Evolutionary conservation across 2,329 filamentous ascomycete genomes (phyloP).

Genomic region (Truncatella angustata): DNA sequence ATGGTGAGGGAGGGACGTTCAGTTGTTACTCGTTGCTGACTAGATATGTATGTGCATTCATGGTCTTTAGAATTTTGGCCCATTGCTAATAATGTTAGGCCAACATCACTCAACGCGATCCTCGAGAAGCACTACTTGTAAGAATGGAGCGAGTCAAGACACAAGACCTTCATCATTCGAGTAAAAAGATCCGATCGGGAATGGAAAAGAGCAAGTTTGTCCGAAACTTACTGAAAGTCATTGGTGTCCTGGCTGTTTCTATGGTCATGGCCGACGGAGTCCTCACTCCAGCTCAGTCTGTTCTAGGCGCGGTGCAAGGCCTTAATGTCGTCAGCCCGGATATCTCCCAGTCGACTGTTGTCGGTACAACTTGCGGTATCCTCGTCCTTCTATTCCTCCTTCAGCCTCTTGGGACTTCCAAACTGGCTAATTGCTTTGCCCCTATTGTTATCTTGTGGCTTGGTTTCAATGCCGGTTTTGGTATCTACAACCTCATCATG

Average conservation of each 20-base stretch:
- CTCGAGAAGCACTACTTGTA: slow-evolving; percentile 52
- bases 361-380: slow-evolving; percentile 64
- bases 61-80: neutral
- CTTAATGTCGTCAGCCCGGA: slow-evolving; percentile 55
- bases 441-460: slow-evolving; percentile 69
- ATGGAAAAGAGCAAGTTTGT: slow-evolving; percentile 56
- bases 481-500: slow-evolving; percentile 59
- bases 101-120: slow-evolving; percentile 59
- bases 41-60: slow-evolving; percentile 46
- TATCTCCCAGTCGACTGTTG: slow-evolving; percentile 55
- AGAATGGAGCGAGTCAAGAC: slow-evolving; percentile 59
- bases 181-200: slow-evolving; percentile 50
- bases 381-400: slow-evolving; percentile 61
- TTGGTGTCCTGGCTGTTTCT: slow-evolving; percentile 64
- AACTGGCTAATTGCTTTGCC: slow-evolving; percentile 59
- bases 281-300: slow-evolving; percentile 67
- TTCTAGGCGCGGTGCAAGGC: slow-evolving; percentile 67
- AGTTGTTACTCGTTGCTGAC: slow-evolving; percentile 64
- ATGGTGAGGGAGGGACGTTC: slow-evolving; percentile 70
- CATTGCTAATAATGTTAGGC: slow-evolving; percentile 32
- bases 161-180: slow-evolving; percentile 51
- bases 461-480: slow-evolving; percentile 58
- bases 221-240: slow-evolving; percentile 54
- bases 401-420: slow-evolving; percentile 64
- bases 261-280: slow-evolving; percentile 68